Conservation (phyloP, 352 stramenopile genomes). For the Phytophthora fragariae region DNA sequence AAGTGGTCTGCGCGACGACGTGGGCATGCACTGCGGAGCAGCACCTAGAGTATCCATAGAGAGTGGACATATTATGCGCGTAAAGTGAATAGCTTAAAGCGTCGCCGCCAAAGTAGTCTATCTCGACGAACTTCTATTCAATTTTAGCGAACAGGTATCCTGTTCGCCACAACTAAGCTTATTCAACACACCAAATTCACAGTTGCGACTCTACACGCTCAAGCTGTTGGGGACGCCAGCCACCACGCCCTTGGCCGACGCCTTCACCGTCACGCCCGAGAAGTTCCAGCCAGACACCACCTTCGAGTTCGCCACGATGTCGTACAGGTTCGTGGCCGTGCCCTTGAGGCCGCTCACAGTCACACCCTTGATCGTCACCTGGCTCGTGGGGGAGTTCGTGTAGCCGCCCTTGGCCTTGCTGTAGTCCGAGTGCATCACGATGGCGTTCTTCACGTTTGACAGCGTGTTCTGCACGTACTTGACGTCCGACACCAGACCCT, state of each 20-base stretch:
- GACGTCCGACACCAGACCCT: too few species aligned
- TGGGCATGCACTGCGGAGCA: too few species aligned
- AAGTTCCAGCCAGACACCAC: conserved; percentile 30
- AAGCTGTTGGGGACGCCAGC: conserved; percentile 25
- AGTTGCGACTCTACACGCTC: background rate
- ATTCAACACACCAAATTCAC: too few species aligned
- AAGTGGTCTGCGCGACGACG: too few species aligned
- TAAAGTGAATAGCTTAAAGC: too few species aligned
- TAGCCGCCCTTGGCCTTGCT: conserved; percentile 44
- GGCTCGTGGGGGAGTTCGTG: conserved; percentile 28
- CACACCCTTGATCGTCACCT: conserved; percentile 35
- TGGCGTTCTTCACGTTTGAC: too few species aligned
- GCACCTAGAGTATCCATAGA: too few species aligned
- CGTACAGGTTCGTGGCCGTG: conserved; percentile 45
- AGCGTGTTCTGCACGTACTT: too few species aligned
- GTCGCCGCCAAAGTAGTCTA: too few species aligned
- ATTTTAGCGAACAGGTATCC: too few species aligned
- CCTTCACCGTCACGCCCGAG: conserved; percentile 13
- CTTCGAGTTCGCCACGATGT: conserved; percentile 39
- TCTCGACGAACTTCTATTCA: too few species aligned
- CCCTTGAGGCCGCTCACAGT: conserved; percentile 36
- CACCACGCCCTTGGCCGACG: conserved; percentile 16
- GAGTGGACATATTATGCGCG: too few species aligned
- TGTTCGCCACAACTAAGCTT: background rate
- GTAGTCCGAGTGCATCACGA: conserved; percentile 33